These are phyloP conservation scores for Colletotrichum acutatum DNA, from an alignment of 2,329 filamentous ascomycete species.

Conservation along the genomic window DNA sequence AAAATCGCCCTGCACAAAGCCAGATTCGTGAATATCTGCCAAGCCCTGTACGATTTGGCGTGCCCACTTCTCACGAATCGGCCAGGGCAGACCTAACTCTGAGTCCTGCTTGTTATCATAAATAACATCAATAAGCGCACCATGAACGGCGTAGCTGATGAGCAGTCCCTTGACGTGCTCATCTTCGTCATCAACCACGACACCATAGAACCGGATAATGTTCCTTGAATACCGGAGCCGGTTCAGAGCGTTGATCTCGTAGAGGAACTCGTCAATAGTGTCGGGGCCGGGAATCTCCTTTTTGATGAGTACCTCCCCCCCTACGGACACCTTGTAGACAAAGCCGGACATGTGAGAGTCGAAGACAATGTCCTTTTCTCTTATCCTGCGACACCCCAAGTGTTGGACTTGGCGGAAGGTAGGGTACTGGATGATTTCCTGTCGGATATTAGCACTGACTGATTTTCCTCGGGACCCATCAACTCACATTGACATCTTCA, in stretches of 20 bases:
- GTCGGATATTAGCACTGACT: slow-evolving; percentile 13
- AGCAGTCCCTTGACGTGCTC: slow-evolving; percentile 86
- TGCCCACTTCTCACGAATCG: slow-evolving; percentile 85
- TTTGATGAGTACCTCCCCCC: slow-evolving; percentile 82
- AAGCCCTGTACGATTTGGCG: slow-evolving; percentile 90
- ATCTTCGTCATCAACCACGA: slow-evolving; percentile 83
- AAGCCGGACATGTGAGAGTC: slow-evolving; percentile 96
- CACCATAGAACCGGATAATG: slow-evolving; percentile 87
- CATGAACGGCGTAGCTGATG: slow-evolving; percentile 87
- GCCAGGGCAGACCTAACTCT: slow-evolving; percentile 71
- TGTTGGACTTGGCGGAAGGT: slow-evolving; percentile 78
- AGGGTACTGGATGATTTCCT: slow-evolving; percentile 92
- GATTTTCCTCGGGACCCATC: slow-evolving; percentile 19
- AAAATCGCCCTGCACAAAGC: slow-evolving; percentile 97
- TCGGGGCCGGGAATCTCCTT: slow-evolving; percentile 98
- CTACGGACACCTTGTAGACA: slow-evolving; percentile 89
- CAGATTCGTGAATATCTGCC: slow-evolving; percentile 92
- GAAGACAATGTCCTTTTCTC: slow-evolving; percentile 82
- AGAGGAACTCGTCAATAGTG: slow-evolving; percentile 94
- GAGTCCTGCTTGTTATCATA: slow-evolving; percentile 78
- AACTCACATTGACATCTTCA: slow-evolving; percentile 85
- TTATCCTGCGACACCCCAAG: slow-evolving; percentile 71
- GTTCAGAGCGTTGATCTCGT: slow-evolving; percentile 96
- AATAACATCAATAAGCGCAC: slow-evolving; percentile 89
- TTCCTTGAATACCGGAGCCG: slow-evolving; percentile 76